Evolutionary conservation across 2,329 filamentous ascomycete genomes (phyloP), one percentile per base, ranked within the genome.

Genomic region (Arthroderma sp.): DNA sequence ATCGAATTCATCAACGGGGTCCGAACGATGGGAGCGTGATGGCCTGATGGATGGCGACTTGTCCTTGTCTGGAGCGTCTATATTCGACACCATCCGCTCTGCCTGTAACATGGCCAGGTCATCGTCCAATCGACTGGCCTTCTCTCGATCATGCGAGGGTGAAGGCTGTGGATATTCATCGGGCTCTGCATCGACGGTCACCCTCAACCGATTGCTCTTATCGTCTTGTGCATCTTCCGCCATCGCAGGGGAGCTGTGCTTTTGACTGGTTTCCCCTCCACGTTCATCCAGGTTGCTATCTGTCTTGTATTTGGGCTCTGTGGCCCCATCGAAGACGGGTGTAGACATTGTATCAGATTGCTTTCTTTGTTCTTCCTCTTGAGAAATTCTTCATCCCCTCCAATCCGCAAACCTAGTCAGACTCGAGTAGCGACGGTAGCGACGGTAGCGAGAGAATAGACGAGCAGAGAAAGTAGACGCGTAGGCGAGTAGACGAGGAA

Each of bases 1-100:
- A 61, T 85, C 83, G 63, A 86, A 85, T 56, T 86, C 83, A 65
- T 86, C 84, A 2, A 85, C 71, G 1, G 78, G 76, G 19, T 85
- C 81, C 0, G 77, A 66, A 8, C 75, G 72, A 41, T 76, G 75
- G 4, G 79, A 81, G 51, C 80, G 74, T 2, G 78, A 76, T 13
- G 76, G 74, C 58, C 74, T 72, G 39, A 82, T 71, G 1, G 79
- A 79, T 25, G 69, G 72, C 3, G 68, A 69, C 21, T 72, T 71
- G 6, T 65, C 70, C 9, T 70, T 66, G 7, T 67, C 67, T n/a
- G 66, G 64, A 6, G 60, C 61, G 6, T 64, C 64, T 4, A 63
- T 63, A 44, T 67, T 71, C 61, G 64, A 72, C 61, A 71, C 61
- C 58, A 76, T 76, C 9, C 81, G 76, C 70, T 88, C 85, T 1